Conservation (phyloP, 257 asterid genomes). For the Paulownia fortunei region DNA sequence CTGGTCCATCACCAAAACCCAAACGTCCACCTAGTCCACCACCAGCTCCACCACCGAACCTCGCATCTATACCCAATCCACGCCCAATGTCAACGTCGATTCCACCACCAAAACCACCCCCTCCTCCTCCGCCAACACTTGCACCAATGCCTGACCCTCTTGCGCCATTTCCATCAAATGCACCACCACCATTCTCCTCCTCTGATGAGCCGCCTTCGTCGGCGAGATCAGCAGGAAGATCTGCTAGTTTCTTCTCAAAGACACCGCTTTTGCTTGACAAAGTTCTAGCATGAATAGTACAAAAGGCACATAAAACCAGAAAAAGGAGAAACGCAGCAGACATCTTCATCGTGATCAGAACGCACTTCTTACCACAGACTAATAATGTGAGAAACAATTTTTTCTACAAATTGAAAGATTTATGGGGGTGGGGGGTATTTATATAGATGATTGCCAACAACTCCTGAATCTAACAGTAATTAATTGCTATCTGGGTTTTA, state of each 20-base stretch:
- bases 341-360: constrained; percentile 15
- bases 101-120: constrained; percentile 40
- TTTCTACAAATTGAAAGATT: neutral
- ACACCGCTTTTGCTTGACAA: constrained; percentile 4
- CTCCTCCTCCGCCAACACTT: constrained; percentile 38
- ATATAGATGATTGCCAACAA: neutral
- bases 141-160: constrained; percentile 19
- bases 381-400: neutral
- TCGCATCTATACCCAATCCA: constrained; percentile 40
- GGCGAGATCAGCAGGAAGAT: neutral
- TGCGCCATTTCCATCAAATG: neutral
- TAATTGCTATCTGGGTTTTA: neutral
- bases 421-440: neutral
- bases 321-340: constrained; percentile 23
- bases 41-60: constrained; percentile 46
- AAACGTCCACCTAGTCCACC: constrained; percentile 29
- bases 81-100: constrained; percentile 37
- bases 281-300: constrained; percentile 29
- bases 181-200: constrained; percentile 4
- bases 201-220: neutral
- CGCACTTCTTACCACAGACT: neutral
- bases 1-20: constrained; percentile 37
- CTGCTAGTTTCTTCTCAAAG: neutral
- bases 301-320: constrained; percentile 14
- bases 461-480: neutral